Evolutionary conservation across 371 early-diverging fungal species (phyloP), one percentile per base, ranked within the genome.

Genomic region (Lichtheimia ramosa): DNA sequence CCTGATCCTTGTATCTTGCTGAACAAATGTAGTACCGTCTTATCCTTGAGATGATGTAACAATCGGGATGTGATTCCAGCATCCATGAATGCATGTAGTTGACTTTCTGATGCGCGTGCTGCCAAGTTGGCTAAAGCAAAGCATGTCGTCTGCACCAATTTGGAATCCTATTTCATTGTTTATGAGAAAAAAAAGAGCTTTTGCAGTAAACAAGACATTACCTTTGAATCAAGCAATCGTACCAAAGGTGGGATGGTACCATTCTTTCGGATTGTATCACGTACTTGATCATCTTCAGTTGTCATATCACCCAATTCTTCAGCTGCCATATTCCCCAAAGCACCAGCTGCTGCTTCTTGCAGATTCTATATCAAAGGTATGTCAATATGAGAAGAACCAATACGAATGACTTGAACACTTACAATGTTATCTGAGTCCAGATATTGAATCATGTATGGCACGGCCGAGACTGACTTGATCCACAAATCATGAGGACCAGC

Each of bases 261-360:
- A 57, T 83, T 83, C 48, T 79, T 75, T 23, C 81, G 67, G 18
- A 90, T 78, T 0, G 68, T 69, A 39, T 83, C 75, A 48, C 90
- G 82, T 20, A 75, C 77, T 24, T 75, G 73, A 18, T 83, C 79
- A 10, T 83, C 87, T 58, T 91, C 89, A 0, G 82, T 86, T 1
- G 87, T 87, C 70, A 89, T 74, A 56, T 89, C 87, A 5, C 90
- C 91, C 5, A 90, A 58, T 18, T 89, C 89, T 82, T 90, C 90
- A 0, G 83, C 86, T 21, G 91, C 83, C 68, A 89, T 90, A 59
- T 90, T 86, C n/a, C 87, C 82, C 23, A 91, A 62, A 16, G 87
- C 83, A 63, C 81, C 69, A 27, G 74, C 71, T 18, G 73, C 75
- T 24, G 72, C 59, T 50, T 73, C 75, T 14, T 65, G 60, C 20